Conservation (phyloP, 2,329 filamentous ascomycete species). For the Aspergillus melleus region DNA sequence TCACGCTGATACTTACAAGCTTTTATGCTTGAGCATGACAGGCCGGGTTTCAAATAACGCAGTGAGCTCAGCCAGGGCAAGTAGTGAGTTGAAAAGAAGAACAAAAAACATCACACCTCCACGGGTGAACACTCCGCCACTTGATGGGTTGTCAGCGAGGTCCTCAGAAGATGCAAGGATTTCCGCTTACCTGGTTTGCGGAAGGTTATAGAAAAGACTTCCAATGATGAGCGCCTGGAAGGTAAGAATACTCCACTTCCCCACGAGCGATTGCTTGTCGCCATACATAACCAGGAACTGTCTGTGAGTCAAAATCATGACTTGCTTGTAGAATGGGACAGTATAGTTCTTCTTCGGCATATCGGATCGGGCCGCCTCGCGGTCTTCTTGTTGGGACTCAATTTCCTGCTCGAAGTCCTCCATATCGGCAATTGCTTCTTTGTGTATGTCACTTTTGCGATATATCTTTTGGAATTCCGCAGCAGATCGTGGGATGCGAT, state of each 20-base stretch:
- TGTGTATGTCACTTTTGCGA: slow-evolving; percentile 48
- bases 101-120: slow-evolving; percentile 64
- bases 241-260: slow-evolving; percentile 52
- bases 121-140: slow-evolving; percentile 58
- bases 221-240: slow-evolving; percentile 49
- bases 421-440: slow-evolving; percentile 50
- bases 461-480: slow-evolving; percentile 58
- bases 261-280: slow-evolving; percentile 51
- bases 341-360: slow-evolving; percentile 55
- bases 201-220: slow-evolving; percentile 56
- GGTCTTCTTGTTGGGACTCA: slow-evolving; percentile 42
- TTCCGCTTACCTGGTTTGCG: slow-evolving; percentile 43
- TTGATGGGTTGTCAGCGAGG: slow-evolving; percentile 15
- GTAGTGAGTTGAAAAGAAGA: slow-evolving; percentile 62
- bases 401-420: slow-evolving; percentile 54
- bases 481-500: slow-evolving; percentile 56
- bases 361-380: slow-evolving; percentile 39
- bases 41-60: slow-evolving; percentile 62
- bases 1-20: slow-evolving; percentile 46
- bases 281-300: slow-evolving; percentile 56
- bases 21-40: slow-evolving; percentile 69
- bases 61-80: slow-evolving; percentile 62
- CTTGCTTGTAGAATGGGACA: slow-evolving; percentile 52
- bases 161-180: not conserved
- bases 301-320: slow-evolving; percentile 55